Base-by-base conservation (phyloP, 441 rosid species). In the Euphorbia celastroides region DNA sequence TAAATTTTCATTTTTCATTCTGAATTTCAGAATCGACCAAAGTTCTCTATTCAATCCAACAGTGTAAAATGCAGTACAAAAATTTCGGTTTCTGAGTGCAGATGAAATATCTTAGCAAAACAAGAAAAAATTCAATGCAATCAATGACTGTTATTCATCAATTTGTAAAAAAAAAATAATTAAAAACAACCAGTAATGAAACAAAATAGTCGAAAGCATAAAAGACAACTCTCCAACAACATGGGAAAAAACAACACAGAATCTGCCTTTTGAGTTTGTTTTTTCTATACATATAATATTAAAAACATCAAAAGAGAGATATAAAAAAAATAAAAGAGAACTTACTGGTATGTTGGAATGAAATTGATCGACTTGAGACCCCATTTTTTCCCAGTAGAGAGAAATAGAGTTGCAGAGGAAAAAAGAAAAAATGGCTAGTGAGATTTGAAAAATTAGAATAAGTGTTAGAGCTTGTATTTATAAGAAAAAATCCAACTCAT, bases 291-390 rank as follows among this genome's bases (percentile, higher is more conserved):
- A 44, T 44, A 64, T 7, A 57, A 38, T 32, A 64, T 23, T 50
- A 7, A 52, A 31, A 11, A 28, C 27, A 31, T 12, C 38, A 14
- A 34, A 20, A 6, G 68, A 36, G 31, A 7, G 31, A 64, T 62
- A 26, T 2, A 9, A 42, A 13, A 22, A 28, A 36, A 46, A 59
- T 17, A 42, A 51, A 70, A 31, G 34, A 69, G 61, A 2, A 69
- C 82, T 67, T 34, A 75, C 83, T 65, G 73, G 50, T 2, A 55
- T 59, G 67, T 31, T 64, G 59, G 44, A 42, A 54, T 41, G 27
- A 13, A 60, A 46, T 19, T 51, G 69, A 51, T 74, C 69, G 10
- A 59, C 65, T 69, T 78, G 79, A 59, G 80, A 70, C 27, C 76
- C 81, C 84, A 84, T 77, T 41, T 48, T 19, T 2, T 55, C 9